Evolutionary conservation across 352 stramenopile species (phyloP), one percentile per base, ranked within the genome.

Genomic region (Globisporangium cystogenes): DNA sequence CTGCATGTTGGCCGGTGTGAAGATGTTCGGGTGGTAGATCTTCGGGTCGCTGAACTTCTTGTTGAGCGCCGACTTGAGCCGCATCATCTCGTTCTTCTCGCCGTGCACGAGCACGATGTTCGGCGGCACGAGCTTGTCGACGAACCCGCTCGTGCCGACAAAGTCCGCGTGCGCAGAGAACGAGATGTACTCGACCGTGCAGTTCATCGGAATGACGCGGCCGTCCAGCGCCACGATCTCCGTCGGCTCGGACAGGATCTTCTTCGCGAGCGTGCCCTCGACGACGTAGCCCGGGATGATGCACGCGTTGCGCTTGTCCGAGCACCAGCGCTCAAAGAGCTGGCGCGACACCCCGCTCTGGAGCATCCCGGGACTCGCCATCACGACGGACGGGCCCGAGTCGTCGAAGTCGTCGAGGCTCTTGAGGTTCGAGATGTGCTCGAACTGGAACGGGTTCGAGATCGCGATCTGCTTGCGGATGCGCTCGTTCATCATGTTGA

Each of bases 401-500:
- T 99, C 96, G 60, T 98, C 92, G 72, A 99, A 98, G 46, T 95
- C 92, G 51, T 99, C 93, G 69, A 99, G 94, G 23, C 78, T 95
- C 71, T 98, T 98, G 15, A 99, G 68, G 65, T 99, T 98, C 39
- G 90, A 95, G 60, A 99, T 99, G 66, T 97, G 88, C 33, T 95
- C 74, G 63, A 99, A 99, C 41, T 93, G 82, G 68, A 99, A 99
- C 21, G 97, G 97, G 72, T 99, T 99, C 43, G 84, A 95, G 39
- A 99, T 90, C 49, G 98, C 95, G 74, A 99, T 99, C 70, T 98
- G 95, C 64, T 96, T 95, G 46, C 87, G 83, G 44, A 96, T 98
- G 54, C 97, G 85, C 8, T 96, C 87, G 76, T 99, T 99, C 97
- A 99, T 99, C 95, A 99, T 99, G 68, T 99, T 99, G 53, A 99